Conservation (phyloP, 306 rosid species). For the Potentilla sterilis region DNA sequence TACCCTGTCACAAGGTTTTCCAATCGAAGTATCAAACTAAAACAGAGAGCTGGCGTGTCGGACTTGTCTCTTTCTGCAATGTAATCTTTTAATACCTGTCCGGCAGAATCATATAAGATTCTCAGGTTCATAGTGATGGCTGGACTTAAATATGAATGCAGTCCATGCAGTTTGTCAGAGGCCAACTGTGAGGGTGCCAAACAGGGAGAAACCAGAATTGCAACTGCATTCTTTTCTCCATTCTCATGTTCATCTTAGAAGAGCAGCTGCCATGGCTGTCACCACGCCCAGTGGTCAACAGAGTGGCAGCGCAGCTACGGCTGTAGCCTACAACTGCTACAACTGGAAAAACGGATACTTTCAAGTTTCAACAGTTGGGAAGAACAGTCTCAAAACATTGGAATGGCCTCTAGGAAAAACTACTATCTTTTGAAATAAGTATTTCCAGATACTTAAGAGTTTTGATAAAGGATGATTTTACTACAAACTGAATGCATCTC, state of each 20-base stretch:
- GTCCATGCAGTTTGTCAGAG: background rate
- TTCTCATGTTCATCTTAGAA: background rate
- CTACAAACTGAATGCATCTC: background rate
- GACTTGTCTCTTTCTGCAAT: slow-evolving; percentile 36
- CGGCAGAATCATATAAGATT: background rate
- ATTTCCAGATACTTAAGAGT: background rate
- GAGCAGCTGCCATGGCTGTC: background rate
- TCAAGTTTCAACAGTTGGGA: background rate
- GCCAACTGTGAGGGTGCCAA: background rate
- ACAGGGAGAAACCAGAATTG: background rate
- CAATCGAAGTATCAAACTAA: slow-evolving; percentile 3
- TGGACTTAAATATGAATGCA: background rate
- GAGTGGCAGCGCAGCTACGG: background rate
- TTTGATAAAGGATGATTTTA: background rate
- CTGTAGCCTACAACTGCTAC: background rate
- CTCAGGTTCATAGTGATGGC: background rate
- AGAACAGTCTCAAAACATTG: background rate
- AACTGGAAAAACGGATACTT: background rate
- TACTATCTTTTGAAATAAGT: background rate
- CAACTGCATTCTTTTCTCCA: background rate
- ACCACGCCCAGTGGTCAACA: background rate
- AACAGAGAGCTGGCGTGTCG: slow-evolving; percentile 22
- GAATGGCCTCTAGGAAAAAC: background rate
- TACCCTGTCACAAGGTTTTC: slow-evolving; percentile 3
- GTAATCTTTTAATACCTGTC: slow-evolving; percentile 4